Evolutionary conservation across 2,329 filamentous ascomycete genomes (phyloP), one percentile per base, ranked within the genome.

Genomic region (Rhinocladiella mackenziei): DNA sequence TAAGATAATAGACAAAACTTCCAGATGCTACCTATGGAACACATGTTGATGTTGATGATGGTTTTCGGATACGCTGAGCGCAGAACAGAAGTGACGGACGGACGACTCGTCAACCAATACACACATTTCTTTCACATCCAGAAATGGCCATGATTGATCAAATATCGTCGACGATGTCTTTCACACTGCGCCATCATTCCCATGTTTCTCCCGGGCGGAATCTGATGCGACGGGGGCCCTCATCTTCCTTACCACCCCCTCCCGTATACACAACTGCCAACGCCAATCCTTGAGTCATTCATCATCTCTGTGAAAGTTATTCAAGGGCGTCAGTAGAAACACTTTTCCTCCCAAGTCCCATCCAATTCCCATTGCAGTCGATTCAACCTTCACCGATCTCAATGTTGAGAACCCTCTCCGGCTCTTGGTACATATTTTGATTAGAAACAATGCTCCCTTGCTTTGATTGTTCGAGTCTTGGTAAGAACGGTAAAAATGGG

Each of bases 301-400:
- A 36, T 14, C 23, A 39, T 28, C 19, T 14, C 25, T 18, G 26
- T 3, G 18, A 41, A 19, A 39, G 23, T 18, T 14, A 19, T 20
- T 28, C 32, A 39, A 22, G 26, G n/a, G 20, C 29, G 17, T 14
- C 17, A 17, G 29, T 22, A 36, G 22, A 44, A 41, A 36, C 32
- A 46, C 39, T 45, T 50, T 50, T 50, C 32, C 25, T 41, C 30
- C 37, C 40, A 13, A 36, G 32, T 34, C 28, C 39, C 26, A 40
- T 30, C 25, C 30, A 35, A 26, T 20, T 37, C 28, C 39, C 33
- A 26, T 33, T 30, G 15, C n/a, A n/a, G n/a, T n/a, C n/a, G 30
- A 38, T 23, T 33, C 10, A 18, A 19, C 13, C 36, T 20, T 25
- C 36, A 29, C 26, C 26, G 3, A 30, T 8, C 17, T n/a, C 36